Percentiles rank a stretch among this genome's conserved stretches.
phyloP scores from a whole-genome alignment of 306 rosid species.

The Prunus salicina region DNA sequence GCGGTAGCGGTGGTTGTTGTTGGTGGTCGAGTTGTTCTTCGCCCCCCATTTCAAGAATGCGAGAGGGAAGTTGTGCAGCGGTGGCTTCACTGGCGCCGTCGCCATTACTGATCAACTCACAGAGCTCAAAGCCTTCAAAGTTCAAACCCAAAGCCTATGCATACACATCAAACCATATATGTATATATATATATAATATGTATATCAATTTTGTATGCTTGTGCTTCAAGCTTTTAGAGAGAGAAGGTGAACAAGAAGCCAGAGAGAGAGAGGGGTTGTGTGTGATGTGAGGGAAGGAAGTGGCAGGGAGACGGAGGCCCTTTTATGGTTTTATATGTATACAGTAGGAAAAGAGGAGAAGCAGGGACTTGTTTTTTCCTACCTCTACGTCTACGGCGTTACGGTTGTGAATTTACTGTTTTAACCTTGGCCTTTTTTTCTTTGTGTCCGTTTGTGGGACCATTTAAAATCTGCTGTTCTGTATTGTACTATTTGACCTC shows the following conservation, averaged over 20 bases:
- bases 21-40: conserved; percentile 48
- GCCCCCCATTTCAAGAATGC: conserved; percentile 83
- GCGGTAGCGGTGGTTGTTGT: conserved; percentile 52
- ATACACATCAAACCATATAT: not conserved
- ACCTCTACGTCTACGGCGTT: not conserved
- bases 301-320: too few relatives aligned
- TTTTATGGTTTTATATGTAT: not conserved
- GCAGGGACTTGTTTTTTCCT: not conserved
- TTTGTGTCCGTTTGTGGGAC: not conserved
- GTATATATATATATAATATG: not conserved
- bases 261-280: not conserved
- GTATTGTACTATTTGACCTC: too few relatives aligned
- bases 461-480: not conserved
- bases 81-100: conserved; percentile 83
- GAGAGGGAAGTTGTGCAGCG: conserved; percentile 83
- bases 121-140: not conserved
- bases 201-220: not conserved
- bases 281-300: not conserved
- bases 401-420: not conserved
- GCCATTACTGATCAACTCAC: conserved; percentile 48
- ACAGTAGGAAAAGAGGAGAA: too few relatives aligned
- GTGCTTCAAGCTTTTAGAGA: not conserved
- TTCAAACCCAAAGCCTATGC: not conserved
- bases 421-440: not conserved
- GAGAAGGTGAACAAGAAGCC: not conserved